Conservation (phyloP, 768 basidiomycete species). For the Leccinum subgranulosum region DNA sequence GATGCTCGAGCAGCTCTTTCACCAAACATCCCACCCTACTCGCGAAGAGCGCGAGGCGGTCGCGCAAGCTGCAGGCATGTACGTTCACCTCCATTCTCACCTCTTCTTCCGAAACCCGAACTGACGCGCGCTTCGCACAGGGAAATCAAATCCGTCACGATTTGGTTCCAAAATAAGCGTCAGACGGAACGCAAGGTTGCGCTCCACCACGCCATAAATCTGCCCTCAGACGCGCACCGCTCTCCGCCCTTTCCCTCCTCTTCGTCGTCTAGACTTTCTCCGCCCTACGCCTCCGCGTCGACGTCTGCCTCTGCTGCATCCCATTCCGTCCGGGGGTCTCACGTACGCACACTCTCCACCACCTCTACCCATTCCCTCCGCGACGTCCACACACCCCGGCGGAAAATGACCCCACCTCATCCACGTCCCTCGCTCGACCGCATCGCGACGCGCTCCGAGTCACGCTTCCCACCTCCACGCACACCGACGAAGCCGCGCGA, state of each 20-base stretch:
- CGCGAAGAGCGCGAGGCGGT: constrained; percentile 67
- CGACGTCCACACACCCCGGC: constrained; percentile 19
- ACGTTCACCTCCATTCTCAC: constrained; percentile 23
- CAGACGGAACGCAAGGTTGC: constrained; percentile 54
- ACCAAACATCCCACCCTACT: constrained; percentile 70
- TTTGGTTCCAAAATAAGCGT: constrained; percentile 36
- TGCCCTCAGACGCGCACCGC: constrained; percentile 19
- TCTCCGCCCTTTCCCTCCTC: constrained; percentile 10
- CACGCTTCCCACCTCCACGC: constrained; percentile 27
- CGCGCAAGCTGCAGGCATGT: constrained; percentile 63
- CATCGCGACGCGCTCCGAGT: constrained; percentile 30
- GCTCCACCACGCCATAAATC: constrained; percentile 35
- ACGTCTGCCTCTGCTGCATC: constrained; percentile 25
- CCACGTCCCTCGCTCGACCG: constrained; percentile 32
- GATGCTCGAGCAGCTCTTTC: constrained; percentile 71
- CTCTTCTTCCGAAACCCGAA: neutral
- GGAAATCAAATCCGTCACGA: constrained; percentile 36
- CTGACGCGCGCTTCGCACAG: constrained; percentile 16
- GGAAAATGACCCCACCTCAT: constrained; percentile 30
- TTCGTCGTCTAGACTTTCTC: constrained; percentile 12
- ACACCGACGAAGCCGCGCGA: constrained; percentile 30
- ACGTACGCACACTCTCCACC: constrained; percentile 35
- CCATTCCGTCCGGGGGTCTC: neutral
- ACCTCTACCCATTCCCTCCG: neutral
- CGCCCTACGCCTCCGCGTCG: constrained; percentile 24